Evolutionary conservation across 2,329 filamentous ascomycete species (phyloP).

Genomic region (Fusarium oligoseptatum): DNA sequence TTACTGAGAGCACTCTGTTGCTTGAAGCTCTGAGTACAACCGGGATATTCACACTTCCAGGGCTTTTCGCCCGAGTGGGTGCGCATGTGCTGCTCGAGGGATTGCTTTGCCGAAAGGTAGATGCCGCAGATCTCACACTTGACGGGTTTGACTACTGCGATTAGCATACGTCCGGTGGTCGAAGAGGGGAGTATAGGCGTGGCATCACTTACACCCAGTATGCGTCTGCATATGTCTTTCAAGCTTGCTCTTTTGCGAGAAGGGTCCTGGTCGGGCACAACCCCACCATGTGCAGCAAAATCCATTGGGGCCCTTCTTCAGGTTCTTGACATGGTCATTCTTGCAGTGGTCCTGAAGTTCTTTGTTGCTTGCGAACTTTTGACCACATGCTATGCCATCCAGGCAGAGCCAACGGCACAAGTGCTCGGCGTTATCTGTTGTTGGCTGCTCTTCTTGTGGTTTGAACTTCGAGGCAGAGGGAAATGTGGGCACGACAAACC

Average conservation of each 20-base stretch:
- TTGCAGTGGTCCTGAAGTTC: conserved; percentile 69
- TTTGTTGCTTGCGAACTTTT: conserved; percentile 58
- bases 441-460: conserved; percentile 24
- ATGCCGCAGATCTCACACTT: conserved; percentile 68
- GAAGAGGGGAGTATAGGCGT: neutral
- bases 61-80: conserved; percentile 77
- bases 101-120: conserved; percentile 75
- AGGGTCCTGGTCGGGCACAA: conserved; percentile 67
- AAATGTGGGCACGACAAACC: conserved; percentile 11
- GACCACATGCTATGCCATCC: conserved; percentile 48
- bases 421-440: conserved; percentile 44
- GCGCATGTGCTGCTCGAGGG: conserved; percentile 75
- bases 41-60: conserved; percentile 65
- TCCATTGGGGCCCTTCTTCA: conserved; percentile 60
- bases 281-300: conserved; percentile 69
- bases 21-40: conserved; percentile 71
- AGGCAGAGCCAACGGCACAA: conserved; percentile 52
- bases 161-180: conserved; percentile 22
- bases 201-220: conserved; percentile 67
- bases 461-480: conserved; percentile 28
- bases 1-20: conserved; percentile 76
- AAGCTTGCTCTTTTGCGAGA: conserved; percentile 72
- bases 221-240: conserved; percentile 76
- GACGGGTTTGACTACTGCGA: conserved; percentile 68
- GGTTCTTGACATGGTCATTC: conserved; percentile 60